These are phyloP conservation scores for Penicillium tannophilum DNA, from an alignment of 495 filamentous ascomycete genomes.

Conservation along the genomic window DNA sequence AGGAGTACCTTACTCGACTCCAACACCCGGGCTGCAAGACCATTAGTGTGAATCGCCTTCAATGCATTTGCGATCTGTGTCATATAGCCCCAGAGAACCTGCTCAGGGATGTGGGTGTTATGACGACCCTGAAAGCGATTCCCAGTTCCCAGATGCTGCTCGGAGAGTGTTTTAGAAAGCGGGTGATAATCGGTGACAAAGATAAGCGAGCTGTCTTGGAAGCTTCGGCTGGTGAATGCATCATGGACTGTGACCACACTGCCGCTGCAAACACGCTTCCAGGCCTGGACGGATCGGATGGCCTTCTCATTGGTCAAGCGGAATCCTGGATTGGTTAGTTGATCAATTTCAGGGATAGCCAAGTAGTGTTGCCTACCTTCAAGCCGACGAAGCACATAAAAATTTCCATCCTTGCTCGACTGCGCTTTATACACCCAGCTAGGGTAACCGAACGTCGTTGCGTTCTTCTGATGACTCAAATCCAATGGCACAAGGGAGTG, in stretches of 20 bases:
- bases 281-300: constrained; percentile 82
- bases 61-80: constrained; percentile 89
- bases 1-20: constrained; percentile 84
- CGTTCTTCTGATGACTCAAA: constrained; percentile 72
- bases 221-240: constrained; percentile 88
- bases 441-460: constrained; percentile 75
- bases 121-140: constrained; percentile 53
- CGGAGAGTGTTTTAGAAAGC: constrained; percentile 82
- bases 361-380: constrained; percentile 57
- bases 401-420: constrained; percentile 80
- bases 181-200: constrained; percentile 95
- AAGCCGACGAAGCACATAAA: constrained; percentile 80
- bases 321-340: constrained; percentile 52
- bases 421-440: constrained; percentile 97
- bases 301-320: constrained; percentile 86
- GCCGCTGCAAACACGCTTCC: constrained; percentile 83
- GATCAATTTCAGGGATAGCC: not conserved
- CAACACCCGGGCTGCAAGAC: constrained; percentile 81
- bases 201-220: constrained; percentile 92
- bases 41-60: constrained; percentile 77
- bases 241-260: constrained; percentile 87
- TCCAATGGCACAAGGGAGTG: constrained; percentile 92
- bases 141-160: constrained; percentile 71
- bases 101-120: constrained; percentile 65
- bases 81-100: constrained; percentile 86